Evolutionary conservation across 345 rosid genomes (phyloP).

Genomic region (Xanthoceras sorbifolium): DNA sequence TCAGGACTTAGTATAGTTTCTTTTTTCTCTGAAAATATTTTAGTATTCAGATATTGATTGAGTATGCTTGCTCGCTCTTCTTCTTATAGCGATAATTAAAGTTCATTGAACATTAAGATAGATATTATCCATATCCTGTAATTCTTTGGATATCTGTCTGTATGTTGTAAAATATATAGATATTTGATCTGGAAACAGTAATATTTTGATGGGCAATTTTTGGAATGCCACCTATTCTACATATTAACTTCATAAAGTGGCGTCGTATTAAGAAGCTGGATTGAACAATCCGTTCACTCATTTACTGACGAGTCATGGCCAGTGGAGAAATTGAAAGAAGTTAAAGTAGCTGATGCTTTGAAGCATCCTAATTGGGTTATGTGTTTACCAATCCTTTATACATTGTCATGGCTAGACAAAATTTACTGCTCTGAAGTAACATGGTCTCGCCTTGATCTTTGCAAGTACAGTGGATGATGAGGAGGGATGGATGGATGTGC

Average conservation of each 20-base stretch:
- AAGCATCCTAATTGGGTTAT: constrained; percentile 96
- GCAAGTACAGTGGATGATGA: constrained; percentile 74
- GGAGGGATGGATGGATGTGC: no score
- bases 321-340: constrained; percentile 88
- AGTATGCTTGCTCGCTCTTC: no score
- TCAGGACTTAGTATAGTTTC: no score
- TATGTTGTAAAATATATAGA: neutral
- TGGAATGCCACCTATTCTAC: constrained; percentile 2
- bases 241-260: neutral
- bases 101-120: no score
- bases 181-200: neutral
- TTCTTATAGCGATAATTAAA: no score
- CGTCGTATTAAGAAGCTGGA: neutral
- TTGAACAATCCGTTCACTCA: constrained; percentile 27
- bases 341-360: constrained; percentile 91
- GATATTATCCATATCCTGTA: neutral
- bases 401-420: constrained; percentile 98
- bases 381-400: constrained; percentile 92
- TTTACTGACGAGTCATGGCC: constrained; percentile 70
- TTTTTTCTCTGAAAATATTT: no score
- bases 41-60: no score
- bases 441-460: constrained; percentile 97
- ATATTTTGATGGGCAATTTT: neutral
- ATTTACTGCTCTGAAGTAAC: constrained; percentile 90
- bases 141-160: constrained; percentile 3